Base-by-base conservation (phyloP, 495 filamentous ascomycete genomes). In the Chaetomium tenue region DNA sequence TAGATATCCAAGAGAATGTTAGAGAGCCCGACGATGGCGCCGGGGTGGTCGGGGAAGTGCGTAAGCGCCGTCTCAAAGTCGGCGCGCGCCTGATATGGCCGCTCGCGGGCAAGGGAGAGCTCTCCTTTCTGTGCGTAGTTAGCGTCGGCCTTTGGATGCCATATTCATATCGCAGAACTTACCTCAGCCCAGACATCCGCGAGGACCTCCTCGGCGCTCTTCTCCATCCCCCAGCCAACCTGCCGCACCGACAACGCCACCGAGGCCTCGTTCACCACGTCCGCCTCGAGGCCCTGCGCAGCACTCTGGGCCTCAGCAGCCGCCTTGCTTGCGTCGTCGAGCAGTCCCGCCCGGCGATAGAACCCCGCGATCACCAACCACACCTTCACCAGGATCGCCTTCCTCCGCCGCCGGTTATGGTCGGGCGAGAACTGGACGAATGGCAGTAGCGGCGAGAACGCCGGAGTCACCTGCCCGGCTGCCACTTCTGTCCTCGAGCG, bases 281-380 rank as follows among this genome's bases (percentile, higher is more conserved):
- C 85, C 12, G 61, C 56, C 71, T 89, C 84, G 53, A 89, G 70
- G 4, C 60, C 63, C 63, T 82, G 77, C 6, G 88, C 84, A 23
- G 93, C 81, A 66, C 86, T 89, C 42, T 78, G 75, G n/a, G 93
- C 94, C 76, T 98, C 94, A 37, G 86, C 82, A 48, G 91, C 86
- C 2, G 94, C 91, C 55, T 87, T 89, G 47, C 82, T 81, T 1
- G 90, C 88, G 72, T 98, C 92, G 2, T 89, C 86, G 47, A 85
- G 84, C 73, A 93, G 85, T 2, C 81, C 86, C 13, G 93, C 91
- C 52, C 91, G 85, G 26, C 92, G 86, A 70, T 98, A 98, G 59
- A 97, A 85, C 0, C 88, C 88, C 3, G 91, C 87, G 54, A 96
- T 92, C 64, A 92, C 87, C 15, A 97, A 82, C 94, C 94, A 98